A percentile compares a stretch with the other conserved stretches of the same genome.
Evolutionary conservation across 495 filamentous ascomycete species (phyloP).

Genomic region (Podospora pseudopauciseta): DNA sequence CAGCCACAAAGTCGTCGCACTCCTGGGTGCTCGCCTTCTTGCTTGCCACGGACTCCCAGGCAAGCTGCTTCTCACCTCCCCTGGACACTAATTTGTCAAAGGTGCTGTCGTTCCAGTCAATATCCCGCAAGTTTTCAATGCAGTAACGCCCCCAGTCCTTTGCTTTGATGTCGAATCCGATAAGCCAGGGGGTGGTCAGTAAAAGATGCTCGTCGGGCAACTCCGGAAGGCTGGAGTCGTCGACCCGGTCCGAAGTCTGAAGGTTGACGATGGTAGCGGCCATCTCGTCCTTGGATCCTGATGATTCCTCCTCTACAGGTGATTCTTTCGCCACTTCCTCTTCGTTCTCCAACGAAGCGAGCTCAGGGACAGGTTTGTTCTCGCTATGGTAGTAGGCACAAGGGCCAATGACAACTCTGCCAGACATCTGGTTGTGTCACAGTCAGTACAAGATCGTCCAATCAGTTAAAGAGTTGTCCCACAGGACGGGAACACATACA

Average conservation of each 20-base stretch:
- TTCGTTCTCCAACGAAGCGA: neutral
- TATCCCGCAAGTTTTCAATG: constrained; percentile 27
- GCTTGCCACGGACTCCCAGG: constrained; percentile 44
- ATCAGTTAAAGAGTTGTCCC: neutral
- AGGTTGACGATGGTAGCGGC: neutral
- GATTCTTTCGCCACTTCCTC: neutral
- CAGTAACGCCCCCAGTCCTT: constrained; percentile 31
- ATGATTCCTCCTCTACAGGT: neutral
- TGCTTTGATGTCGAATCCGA: constrained; percentile 35
- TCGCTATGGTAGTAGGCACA: neutral
- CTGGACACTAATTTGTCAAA: constrained; percentile 54
- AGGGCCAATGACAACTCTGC: neutral
- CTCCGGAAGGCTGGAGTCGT: constrained; percentile 8
- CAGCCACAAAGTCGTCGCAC: constrained; percentile 48
- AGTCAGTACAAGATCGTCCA: neutral
- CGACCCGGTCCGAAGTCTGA: neutral
- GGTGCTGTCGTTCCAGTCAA: constrained; percentile 47
- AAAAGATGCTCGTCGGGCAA: constrained; percentile 36
- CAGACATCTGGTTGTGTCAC: neutral
- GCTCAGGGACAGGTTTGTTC: neutral
- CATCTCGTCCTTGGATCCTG: neutral
- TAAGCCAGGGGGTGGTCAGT: constrained; percentile 34
- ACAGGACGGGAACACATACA: neutral
- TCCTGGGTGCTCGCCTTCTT: constrained; percentile 37
- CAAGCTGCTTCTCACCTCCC: constrained; percentile 44